A percentile compares a stretch with the other conserved stretches of the same genome.
These are phyloP conservation scores for Aurantiochytrium sp. DNA, from an alignment of 108 stramenopile species.

Conservation along the genomic window DNA sequence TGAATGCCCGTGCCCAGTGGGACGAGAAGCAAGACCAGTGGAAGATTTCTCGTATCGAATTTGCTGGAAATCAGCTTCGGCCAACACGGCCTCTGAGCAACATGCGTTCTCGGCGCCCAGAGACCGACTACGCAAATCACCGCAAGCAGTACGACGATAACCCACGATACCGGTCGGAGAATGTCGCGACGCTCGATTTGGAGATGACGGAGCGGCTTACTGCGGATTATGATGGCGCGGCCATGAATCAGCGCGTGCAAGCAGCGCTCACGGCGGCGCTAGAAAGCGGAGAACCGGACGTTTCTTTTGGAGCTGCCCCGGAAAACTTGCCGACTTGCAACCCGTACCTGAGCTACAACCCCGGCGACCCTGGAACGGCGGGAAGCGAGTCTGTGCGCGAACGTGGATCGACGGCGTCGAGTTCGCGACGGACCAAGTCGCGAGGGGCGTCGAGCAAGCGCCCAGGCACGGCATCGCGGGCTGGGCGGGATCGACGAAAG, in stretches of 20 bases:
- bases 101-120: slow-evolving; percentile 49
- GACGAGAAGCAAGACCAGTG: slow-evolving; percentile 64
- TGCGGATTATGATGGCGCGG: slow-evolving; percentile 61
- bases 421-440: neutral
- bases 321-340: neutral
- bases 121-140: slow-evolving; percentile 67
- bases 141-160: slow-evolving; percentile 61
- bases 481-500: neutral
- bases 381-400: neutral
- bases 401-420: neutral
- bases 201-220: slow-evolving; percentile 57
- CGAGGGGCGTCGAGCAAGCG: neutral
- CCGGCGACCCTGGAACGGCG: neutral
- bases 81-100: slow-evolving; percentile 40
- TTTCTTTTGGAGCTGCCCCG: neutral
- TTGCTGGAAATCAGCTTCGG: slow-evolving; percentile 50
- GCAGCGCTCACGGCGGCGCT: neutral
- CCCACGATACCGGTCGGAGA: slow-evolving; percentile 58
- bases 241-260: slow-evolving; percentile 37
- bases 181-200: slow-evolving; percentile 62
- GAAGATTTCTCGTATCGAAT: slow-evolving; percentile 44
- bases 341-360: slow-evolving; percentile 17
- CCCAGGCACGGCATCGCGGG: neutral
- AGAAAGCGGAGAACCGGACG: slow-evolving; percentile 15
- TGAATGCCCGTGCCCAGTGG: slow-evolving; percentile 66